Evolutionary conservation across 2,329 filamentous ascomycete species (phyloP), one percentile per base, ranked within the genome.

Genomic region (Cryphonectria naterciae): DNA sequence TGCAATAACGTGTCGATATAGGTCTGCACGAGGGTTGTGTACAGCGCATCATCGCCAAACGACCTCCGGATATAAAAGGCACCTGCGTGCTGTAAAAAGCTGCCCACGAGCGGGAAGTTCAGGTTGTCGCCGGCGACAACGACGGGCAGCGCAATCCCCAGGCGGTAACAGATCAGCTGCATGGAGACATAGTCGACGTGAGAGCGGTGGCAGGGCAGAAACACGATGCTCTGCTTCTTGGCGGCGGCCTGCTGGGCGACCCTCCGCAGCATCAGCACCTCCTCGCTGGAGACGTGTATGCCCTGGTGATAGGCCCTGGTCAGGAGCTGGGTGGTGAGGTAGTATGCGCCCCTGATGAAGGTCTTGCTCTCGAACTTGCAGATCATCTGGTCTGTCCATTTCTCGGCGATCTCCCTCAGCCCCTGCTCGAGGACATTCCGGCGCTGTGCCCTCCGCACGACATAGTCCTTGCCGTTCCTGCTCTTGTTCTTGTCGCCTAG

Each of bases 301-400:
- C 93, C 96, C 83, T 98, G 95, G 78, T 98, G 94, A 80, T 99
- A 99, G 7, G 96, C 95, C 72, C 96, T 86, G 5, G 95, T 97
- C 73, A 98, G 85, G 63, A 98, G 85, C 81, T 98, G 95, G 1
- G 95, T 97, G 64, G 86, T 86, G 54, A 97, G 79, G 79, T 98
- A 99, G 79, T 98, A 98, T 63, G 96, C 95, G 35, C 93, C 90
- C 65, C 96, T 86, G 75, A 99, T 97, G 78, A 98, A 98, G 2
- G 89, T 85, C 79, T 95, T 97, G 85, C 92, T 97, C 81, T 99
- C 96, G 87, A 98, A 95, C 82, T 99, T 99, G 87, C 95, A 98
- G 73, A 99, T 98, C 96, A 99, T 98, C 74, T 92, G 89, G 78
- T 97, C 94, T 35, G 94, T 93, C 87, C 96, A 91, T 74, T 92